A percentile compares a stretch with the other conserved stretches of the same genome.
Evolutionary conservation across 1,284 basidiomycete genomes (phyloP).

Genomic region (Pseudozyma tsukubaensis): DNA sequence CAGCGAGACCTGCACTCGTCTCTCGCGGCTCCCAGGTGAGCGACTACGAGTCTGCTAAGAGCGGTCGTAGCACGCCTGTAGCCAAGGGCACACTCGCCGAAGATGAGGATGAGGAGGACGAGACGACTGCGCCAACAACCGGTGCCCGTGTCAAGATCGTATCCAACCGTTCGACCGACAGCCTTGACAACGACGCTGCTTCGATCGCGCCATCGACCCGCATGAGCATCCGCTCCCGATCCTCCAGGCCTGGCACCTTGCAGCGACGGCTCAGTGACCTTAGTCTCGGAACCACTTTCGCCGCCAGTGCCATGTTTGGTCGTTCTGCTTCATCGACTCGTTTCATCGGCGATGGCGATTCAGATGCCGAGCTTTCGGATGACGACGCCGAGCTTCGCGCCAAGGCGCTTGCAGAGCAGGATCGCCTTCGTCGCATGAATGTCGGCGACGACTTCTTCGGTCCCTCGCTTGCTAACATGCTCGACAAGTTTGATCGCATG

Average conservation of each 20-base stretch:
- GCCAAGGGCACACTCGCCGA: constrained; percentile 6
- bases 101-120: constrained; percentile 17
- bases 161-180: constrained; percentile 8
- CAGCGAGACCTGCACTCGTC: constrained; percentile 23
- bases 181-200: constrained; percentile 8
- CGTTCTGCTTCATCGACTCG: constrained; percentile 17
- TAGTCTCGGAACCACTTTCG: constrained; percentile 59
- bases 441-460: constrained; percentile 66
- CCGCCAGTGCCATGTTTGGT: constrained; percentile 51
- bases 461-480: constrained; percentile 44
- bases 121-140: constrained; percentile 12
- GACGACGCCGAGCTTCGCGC: constrained; percentile 56
- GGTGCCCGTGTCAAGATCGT: constrained; percentile 5
- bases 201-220: constrained; percentile 32
- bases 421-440: constrained; percentile 61
- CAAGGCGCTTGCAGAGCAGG: constrained; percentile 57
- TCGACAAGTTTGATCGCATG: constrained; percentile 55
- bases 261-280: constrained; percentile 55
- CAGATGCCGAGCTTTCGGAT: constrained; percentile 50
- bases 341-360: constrained; percentile 41
- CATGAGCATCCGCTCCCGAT: constrained; percentile 29
- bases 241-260: constrained; percentile 41
- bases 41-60: constrained; percentile 44
- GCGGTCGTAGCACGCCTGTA: constrained; percentile 39
- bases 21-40: constrained; percentile 31